Percentiles rank a stretch among this genome's conserved stretches.
Evolutionary conservation across 1,139 yeast genomes (phyloP).

Genomic region (Yamadazyma triangularis): DNA sequence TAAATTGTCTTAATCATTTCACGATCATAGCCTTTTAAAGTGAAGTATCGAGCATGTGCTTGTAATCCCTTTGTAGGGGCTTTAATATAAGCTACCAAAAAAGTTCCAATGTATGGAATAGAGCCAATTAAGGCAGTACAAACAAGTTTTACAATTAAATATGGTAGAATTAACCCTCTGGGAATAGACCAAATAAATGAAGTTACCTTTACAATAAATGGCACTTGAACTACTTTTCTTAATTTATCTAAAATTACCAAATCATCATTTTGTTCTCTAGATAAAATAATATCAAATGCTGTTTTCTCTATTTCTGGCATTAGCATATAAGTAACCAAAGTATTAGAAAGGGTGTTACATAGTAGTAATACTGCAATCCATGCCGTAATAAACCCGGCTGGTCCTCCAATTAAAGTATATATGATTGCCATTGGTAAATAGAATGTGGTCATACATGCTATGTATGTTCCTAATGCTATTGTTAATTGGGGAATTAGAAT

Average conservation of each 20-base stretch:
- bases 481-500: slow-evolving; percentile 49
- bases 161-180: slow-evolving; percentile 20
- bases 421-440: slow-evolving; percentile 37
- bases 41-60: slow-evolving; percentile 58
- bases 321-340: slow-evolving; percentile 45
- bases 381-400: slow-evolving; percentile 50
- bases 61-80: slow-evolving; percentile 58
- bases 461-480: slow-evolving; percentile 39
- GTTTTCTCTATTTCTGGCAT: slow-evolving; percentile 53
- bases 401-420: slow-evolving; percentile 48
- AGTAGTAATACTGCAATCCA: slow-evolving; percentile 53
- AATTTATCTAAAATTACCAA: slow-evolving; percentile 44
- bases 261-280: slow-evolving; percentile 45
- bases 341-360: slow-evolving; percentile 46
- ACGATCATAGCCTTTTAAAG: slow-evolving; percentile 50
- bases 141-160: slow-evolving; percentile 21
- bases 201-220: slow-evolving; percentile 21
- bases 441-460: slow-evolving; percentile 26
- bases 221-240: slow-evolving; percentile 34
- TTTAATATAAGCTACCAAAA: slow-evolving; percentile 46
- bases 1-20: slow-evolving; percentile 30
- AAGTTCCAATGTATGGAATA: slow-evolving; percentile 63
- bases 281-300: slow-evolving; percentile 56
- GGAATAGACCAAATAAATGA: slow-evolving; percentile 21
- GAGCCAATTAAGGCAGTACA: slow-evolving; percentile 37